Conservation (phyloP, 208 protist genomes). For the Trypanosoma platydactyli region DNA sequence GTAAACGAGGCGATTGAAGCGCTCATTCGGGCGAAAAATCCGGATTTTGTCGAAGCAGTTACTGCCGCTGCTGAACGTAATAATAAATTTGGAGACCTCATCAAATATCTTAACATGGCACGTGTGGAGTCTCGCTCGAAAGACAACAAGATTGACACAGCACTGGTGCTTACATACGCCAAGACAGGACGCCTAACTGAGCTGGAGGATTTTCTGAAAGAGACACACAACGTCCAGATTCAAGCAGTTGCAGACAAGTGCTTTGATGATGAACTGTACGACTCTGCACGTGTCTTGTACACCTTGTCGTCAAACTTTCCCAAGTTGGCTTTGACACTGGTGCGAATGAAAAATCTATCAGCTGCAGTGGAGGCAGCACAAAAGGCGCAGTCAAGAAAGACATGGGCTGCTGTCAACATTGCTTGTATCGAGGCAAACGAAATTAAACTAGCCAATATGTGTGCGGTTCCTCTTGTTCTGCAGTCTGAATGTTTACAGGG, state of each 20-base stretch:
- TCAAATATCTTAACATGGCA: constrained; percentile 98
- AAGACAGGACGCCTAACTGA: constrained; percentile 97
- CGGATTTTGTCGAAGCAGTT: constrained; percentile 90
- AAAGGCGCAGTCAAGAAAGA: constrained; percentile 97
- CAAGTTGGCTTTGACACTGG: constrained; percentile 94
- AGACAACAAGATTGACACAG: constrained; percentile 97
- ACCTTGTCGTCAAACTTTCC: constrained; percentile 96
- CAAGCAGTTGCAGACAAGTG: constrained; percentile 97
- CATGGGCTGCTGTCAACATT: constrained; percentile 97
- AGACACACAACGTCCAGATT: constrained; percentile 97
- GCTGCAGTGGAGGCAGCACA: constrained; percentile 98
- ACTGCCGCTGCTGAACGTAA: constrained; percentile 91
- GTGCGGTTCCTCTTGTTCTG: constrained; percentile 98
- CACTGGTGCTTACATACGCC: constrained; percentile 97
- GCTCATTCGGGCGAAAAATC: constrained; percentile 98
- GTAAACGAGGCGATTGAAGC: constrained; percentile 97
- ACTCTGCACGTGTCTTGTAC: constrained; percentile 98
- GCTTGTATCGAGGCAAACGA: constrained; percentile 98
- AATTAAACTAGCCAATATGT: constrained; percentile 98
- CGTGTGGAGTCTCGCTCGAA: constrained; percentile 86
- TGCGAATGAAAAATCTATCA: constrained; percentile 95
- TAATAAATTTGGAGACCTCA: constrained; percentile 96
- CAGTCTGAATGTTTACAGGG: constrained; percentile 97
- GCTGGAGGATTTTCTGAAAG: constrained; percentile 99
- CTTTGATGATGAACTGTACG: constrained; percentile 97